Evolutionary conservation across 1,139 yeast species (phyloP).

Genomic region (Nakaseomyces nivariensis): DNA sequence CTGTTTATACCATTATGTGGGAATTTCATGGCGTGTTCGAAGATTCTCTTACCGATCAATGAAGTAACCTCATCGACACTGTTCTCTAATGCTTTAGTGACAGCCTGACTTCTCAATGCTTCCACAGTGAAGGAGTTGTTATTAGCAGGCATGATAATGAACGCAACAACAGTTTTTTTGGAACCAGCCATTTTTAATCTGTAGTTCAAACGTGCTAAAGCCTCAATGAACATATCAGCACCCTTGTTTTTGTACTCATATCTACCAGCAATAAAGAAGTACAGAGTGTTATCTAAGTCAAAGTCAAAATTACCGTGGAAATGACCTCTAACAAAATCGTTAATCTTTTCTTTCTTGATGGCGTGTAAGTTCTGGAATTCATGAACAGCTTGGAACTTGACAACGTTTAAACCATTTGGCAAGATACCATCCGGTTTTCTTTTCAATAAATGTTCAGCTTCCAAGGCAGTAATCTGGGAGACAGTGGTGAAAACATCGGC

Average conservation of each 20-base stretch:
- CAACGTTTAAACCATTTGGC: slow-evolving; percentile 91
- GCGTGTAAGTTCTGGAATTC: slow-evolving; percentile 96
- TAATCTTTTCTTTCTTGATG: slow-evolving; percentile 75
- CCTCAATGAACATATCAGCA: slow-evolving; percentile 85
- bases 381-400: slow-evolving; percentile 92
- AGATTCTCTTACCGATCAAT: slow-evolving; percentile 74
- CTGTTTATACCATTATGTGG: slow-evolving; percentile 43
- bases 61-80: slow-evolving; percentile 86
- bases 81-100: slow-evolving; percentile 76
- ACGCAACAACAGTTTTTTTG: slow-evolving; percentile 90
- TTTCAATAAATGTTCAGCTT: slow-evolving; percentile 80
- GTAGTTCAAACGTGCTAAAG: slow-evolving; percentile 84
- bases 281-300: slow-evolving; percentile 82
- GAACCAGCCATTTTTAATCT: slow-evolving; percentile 70
- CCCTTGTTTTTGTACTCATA: slow-evolving; percentile 95
- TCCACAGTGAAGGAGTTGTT: slow-evolving; percentile 91
- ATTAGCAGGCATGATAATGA: slow-evolving; percentile 93
- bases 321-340: slow-evolving; percentile 90
- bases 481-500: slow-evolving; percentile 96
- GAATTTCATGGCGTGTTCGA: slow-evolving; percentile 81
- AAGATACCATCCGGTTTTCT: slow-evolving; percentile 94
- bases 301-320: slow-evolving; percentile 93
- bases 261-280: slow-evolving; percentile 92
- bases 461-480: slow-evolving; percentile 89
- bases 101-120: slow-evolving; percentile 95